A percentile compares a stretch with the other conserved stretches of the same genome.
These are phyloP conservation scores for Scheffersomyces illinoinensis DNA, from an alignment of 1,139 yeast species.

Conservation along the genomic window DNA sequence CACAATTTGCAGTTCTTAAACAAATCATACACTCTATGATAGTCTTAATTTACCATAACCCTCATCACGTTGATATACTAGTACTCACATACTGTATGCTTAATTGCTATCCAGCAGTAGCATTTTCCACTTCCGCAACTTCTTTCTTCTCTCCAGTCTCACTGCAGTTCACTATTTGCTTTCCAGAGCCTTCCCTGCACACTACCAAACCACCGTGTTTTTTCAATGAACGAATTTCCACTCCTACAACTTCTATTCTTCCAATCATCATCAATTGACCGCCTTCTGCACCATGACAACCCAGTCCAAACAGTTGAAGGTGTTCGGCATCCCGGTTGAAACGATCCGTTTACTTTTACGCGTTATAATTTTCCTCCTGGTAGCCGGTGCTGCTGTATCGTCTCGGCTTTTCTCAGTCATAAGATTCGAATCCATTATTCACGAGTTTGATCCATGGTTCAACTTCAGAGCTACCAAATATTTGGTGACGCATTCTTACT, in stretches of 20 bases:
- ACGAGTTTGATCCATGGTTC: slow-evolving; percentile 99
- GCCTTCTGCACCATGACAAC: slow-evolving; percentile 4
- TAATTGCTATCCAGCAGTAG: background rate
- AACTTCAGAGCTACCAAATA: slow-evolving; percentile 94
- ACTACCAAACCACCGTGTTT: background rate
- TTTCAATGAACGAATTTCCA: background rate
- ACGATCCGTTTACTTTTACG: slow-evolving; percentile 55
- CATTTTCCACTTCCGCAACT: background rate
- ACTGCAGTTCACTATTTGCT: slow-evolving; percentile 6
- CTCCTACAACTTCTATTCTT: background rate
- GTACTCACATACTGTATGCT: too few relatives aligned
- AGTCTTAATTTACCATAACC: background rate
- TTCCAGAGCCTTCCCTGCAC: slow-evolving; percentile 3
- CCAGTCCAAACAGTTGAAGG: slow-evolving; percentile 15
- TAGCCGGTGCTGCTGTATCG: slow-evolving; percentile 88
- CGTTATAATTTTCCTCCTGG: slow-evolving; percentile 63
- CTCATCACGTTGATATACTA: background rate
- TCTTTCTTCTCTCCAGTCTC: background rate
- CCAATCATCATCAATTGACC: background rate
- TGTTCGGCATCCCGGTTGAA: slow-evolving; percentile 39
- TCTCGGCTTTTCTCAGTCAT: slow-evolving; percentile 81
- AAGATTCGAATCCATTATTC: slow-evolving; percentile 92
- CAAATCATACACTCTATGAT: too few relatives aligned
- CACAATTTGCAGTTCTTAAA: background rate
- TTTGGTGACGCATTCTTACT: slow-evolving; percentile 77